A percentile compares a stretch with the other conserved stretches of the same genome.
These are phyloP conservation scores for Hypoxylon sp. DNA, from an alignment of 2,329 filamentous ascomycete genomes.

Conservation along the genomic window DNA sequence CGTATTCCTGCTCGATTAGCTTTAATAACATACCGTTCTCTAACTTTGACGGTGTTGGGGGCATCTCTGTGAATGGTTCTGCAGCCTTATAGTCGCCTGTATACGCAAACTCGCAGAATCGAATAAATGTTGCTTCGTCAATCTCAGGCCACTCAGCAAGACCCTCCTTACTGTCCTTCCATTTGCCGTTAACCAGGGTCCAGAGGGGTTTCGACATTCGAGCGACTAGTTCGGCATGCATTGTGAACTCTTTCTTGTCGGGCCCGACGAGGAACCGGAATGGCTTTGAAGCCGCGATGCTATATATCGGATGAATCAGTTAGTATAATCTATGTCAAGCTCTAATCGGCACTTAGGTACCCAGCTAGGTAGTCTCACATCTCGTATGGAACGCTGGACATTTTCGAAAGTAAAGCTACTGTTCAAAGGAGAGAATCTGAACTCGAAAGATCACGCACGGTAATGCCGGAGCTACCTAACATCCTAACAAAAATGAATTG, in stretches of 20 bases:
- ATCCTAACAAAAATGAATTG: background rate
- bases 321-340: background rate
- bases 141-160: conserved; percentile 60
- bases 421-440: background rate
- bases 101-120: conserved; percentile 64
- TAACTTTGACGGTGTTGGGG: background rate
- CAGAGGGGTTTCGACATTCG: conserved; percentile 59
- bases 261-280: conserved; percentile 58
- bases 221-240: conserved; percentile 60
- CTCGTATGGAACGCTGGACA: conserved; percentile 31
- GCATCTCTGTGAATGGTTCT: conserved; percentile 30
- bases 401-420: conserved; percentile 3
- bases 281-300: conserved; percentile 39
- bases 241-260: conserved; percentile 59
- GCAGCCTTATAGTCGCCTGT: conserved; percentile 60
- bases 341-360: background rate
- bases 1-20: background rate
- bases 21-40: conserved; percentile 7
- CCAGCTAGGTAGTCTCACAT: conserved; percentile 23
- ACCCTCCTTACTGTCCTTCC: conserved; percentile 58
- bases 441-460: background rate
- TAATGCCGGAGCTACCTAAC: background rate
- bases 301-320: conserved; percentile 1
- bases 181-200: conserved; percentile 60
- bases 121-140: conserved; percentile 62